Evolutionary conservation across 306 rosid genomes (phyloP).

Genomic region (Hippophae rhamnoides): DNA sequence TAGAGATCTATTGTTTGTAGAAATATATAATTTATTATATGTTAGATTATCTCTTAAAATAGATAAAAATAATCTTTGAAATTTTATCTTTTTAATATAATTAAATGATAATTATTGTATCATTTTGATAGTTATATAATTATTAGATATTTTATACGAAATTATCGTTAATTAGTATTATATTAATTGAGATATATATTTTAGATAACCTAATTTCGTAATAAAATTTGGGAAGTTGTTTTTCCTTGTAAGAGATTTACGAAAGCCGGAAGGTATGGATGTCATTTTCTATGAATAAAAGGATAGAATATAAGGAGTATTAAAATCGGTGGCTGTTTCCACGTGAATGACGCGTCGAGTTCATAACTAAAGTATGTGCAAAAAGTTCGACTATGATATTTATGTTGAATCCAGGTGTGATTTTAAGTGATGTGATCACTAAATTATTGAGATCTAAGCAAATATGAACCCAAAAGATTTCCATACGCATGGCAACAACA

Average conservation of each 20-base stretch:
- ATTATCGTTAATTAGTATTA: too few relatives aligned
- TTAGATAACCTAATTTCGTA: too few relatives aligned
- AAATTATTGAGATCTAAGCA: conserved; percentile 13
- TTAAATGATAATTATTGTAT: too few relatives aligned
- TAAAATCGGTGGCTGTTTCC: background rate
- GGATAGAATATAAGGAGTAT: background rate
- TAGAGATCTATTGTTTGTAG: too few relatives aligned
- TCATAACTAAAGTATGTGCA: conserved; percentile 10
- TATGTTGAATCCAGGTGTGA: conserved; percentile 18
- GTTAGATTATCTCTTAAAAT: too few relatives aligned
- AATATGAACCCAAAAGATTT: conserved; percentile 3
- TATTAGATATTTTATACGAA: too few relatives aligned
- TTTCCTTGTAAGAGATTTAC: background rate
- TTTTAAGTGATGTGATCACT: conserved; percentile 8
- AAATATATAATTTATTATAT: too few relatives aligned
- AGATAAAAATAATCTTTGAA: too few relatives aligned
- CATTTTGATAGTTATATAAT: too few relatives aligned
- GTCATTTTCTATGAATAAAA: background rate
- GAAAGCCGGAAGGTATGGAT: background rate
- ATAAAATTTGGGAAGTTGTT: too few relatives aligned
- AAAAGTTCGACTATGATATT: background rate
- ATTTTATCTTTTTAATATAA: too few relatives aligned
- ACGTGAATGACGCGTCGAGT: conserved; percentile 4
- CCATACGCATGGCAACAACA: conserved; percentile 24
- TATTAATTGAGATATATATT: too few relatives aligned